These are phyloP conservation scores for Astragalus membranaceus DNA, from an alignment of 306 rosid genomes.

Conservation along the genomic window DNA sequence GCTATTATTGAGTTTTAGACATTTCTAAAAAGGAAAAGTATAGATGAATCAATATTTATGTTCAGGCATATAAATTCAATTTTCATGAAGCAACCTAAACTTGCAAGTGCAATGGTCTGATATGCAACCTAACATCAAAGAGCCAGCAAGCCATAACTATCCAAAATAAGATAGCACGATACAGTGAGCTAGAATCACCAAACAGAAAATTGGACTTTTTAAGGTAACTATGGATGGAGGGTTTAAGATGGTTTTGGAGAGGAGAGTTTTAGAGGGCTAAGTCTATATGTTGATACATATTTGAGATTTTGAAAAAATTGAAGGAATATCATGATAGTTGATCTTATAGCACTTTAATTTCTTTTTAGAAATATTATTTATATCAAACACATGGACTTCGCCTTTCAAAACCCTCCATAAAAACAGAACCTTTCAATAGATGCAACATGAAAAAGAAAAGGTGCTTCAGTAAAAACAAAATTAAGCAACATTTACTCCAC, in stretches of 20 bases:
- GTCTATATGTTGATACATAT: too few species aligned
- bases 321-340: too few species aligned
- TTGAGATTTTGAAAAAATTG: too few species aligned
- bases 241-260: too few species aligned
- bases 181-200: not conserved
- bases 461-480: not conserved
- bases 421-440: not conserved
- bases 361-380: too few species aligned
- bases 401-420: too few species aligned
- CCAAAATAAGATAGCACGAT: not conserved
- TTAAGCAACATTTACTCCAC: not conserved
- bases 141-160: not conserved
- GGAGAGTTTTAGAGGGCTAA: too few species aligned
- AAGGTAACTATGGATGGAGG: not conserved
- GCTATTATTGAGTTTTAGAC: not conserved
- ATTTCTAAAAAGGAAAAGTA: not conserved
- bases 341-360: too few species aligned
- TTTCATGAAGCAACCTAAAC: not conserved
- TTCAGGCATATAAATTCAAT: not conserved
- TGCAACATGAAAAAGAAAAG: not conserved
- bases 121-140: slow-evolving; percentile 7
- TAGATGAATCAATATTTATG: not conserved
- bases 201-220: not conserved
- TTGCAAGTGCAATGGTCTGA: not conserved
- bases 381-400: too few species aligned